Conservation (phyloP, 1,284 basidiomycete species). For the Rhizoctonia solani region DNA sequence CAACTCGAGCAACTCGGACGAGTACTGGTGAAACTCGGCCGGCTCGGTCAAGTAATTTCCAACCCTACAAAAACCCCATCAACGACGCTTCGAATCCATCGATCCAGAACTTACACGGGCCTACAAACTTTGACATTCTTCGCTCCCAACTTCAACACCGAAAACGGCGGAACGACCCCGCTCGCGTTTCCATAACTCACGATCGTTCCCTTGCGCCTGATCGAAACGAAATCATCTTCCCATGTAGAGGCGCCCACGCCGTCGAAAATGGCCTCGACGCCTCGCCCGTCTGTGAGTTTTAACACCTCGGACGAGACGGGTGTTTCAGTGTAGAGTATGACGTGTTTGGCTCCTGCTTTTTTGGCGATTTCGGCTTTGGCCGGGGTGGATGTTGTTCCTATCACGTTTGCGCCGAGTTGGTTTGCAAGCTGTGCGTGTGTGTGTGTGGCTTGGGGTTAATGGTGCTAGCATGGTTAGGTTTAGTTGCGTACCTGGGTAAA, state of each 20-base stretch:
- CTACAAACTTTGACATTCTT: constrained; percentile 85
- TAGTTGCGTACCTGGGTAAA: constrained; percentile 52
- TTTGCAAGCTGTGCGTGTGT: constrained; percentile 47
- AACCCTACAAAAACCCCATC: constrained; percentile 37
- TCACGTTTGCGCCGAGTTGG: constrained; percentile 78
- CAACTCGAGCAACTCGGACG: constrained; percentile 68
- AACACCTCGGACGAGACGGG: constrained; percentile 72
- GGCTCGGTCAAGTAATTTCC: constrained; percentile 67
- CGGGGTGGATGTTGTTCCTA: constrained; percentile 86
- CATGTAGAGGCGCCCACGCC: constrained; percentile 82
- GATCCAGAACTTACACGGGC: constrained; percentile 60
- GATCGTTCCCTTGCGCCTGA: constrained; percentile 79
- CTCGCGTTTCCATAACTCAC: constrained; percentile 93
- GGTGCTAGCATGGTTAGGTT: not conserved
- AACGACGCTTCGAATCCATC: not conserved
- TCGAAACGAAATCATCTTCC: constrained; percentile 78
- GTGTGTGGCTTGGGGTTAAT: not conserved
- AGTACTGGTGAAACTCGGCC: constrained; percentile 71
- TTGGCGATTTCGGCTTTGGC: constrained; percentile 85
- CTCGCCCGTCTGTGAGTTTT: constrained; percentile 79
- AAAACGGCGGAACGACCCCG: constrained; percentile 73
- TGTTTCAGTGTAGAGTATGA: constrained; percentile 74
- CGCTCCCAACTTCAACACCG: constrained; percentile 70
- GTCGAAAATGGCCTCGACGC: constrained; percentile 88
- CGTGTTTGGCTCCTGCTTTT: constrained; percentile 80